Conservation (phyloP, 306 rosid genomes). For the Boehmeria nivea region DNA sequence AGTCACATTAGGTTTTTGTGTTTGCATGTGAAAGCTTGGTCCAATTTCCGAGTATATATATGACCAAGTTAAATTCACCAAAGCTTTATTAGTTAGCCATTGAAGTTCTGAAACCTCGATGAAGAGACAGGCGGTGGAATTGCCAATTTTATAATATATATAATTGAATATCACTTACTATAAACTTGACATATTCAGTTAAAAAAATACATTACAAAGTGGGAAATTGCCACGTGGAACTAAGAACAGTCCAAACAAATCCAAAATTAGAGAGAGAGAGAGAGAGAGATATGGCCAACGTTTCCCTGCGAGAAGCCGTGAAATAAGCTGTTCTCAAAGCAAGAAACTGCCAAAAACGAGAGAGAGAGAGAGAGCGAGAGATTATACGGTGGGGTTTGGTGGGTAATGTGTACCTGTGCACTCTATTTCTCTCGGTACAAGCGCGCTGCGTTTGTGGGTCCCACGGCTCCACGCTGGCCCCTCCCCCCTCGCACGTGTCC, state of each 20-base stretch:
- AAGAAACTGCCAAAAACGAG: slow-evolving; percentile 39
- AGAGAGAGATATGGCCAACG: slow-evolving; percentile 13
- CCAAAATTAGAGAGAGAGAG: neutral
- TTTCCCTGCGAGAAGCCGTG: slow-evolving; percentile 37
- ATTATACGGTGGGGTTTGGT: no score
- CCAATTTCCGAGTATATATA: neutral
- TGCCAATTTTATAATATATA: no score
- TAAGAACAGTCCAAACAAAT: slow-evolving; percentile 3
- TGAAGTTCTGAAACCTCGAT: no score
- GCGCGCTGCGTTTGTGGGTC: slow-evolving; percentile 10
- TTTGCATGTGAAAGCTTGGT: no score
- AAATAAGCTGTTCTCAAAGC: slow-evolving; percentile 22
- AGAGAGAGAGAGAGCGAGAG: neutral
- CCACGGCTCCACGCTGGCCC: slow-evolving; percentile 50
- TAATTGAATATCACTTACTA: no score
- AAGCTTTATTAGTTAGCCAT: no score
- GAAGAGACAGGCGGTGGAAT: no score
- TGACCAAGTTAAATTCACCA: no score
- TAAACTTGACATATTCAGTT: no score
- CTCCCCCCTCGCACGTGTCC: slow-evolving; percentile 46
- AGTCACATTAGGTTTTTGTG: no score
- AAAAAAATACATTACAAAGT: no score
- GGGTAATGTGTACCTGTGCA: neutral
- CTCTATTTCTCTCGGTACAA: neutral
- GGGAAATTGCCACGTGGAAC: slow-evolving; percentile 26